Conservation (phyloP, 2,329 filamentous ascomycete species). For the Corynespora cassiicola region DNA sequence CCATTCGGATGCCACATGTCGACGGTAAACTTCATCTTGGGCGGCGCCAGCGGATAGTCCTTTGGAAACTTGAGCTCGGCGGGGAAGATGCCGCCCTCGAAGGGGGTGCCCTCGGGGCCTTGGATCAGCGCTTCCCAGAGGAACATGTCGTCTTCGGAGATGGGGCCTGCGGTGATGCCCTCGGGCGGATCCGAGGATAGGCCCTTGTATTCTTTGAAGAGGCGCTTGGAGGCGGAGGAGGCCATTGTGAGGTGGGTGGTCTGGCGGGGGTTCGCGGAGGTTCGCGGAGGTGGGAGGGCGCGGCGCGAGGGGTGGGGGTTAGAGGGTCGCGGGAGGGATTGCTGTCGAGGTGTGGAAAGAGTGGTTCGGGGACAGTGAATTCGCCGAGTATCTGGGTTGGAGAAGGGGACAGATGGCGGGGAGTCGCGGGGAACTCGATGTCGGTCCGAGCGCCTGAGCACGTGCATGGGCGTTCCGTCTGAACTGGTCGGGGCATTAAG, state of each 20-base stretch:
- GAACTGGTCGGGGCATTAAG: no score
- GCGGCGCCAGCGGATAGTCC: constrained; percentile 86
- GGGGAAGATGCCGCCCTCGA: constrained; percentile 93
- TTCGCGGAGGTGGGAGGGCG: not conserved
- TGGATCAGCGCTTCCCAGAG: constrained; percentile 97
- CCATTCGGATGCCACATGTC: constrained; percentile 94
- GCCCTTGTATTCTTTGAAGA: constrained; percentile 95
- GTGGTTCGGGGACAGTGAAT: no score
- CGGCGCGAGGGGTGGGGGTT: constrained; percentile 1
- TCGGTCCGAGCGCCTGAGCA: constrained; percentile 1
- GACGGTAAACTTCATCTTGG: constrained; percentile 83
- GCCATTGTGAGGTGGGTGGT: constrained; percentile 46
- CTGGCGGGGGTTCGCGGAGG: no score
- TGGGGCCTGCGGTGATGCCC: constrained; percentile 92
- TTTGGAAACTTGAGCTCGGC: constrained; percentile 82
- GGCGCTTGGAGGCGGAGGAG: constrained; percentile 71
- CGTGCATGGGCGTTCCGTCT: no score
- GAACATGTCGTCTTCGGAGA: constrained; percentile 93
- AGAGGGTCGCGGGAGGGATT: no score
- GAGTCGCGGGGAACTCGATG: no score
- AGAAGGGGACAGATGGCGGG: no score
- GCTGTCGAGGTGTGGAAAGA: no score
- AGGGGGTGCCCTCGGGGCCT: constrained; percentile 93
- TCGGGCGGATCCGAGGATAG: constrained; percentile 96
- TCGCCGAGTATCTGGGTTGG: no score